phyloP scores from a whole-genome alignment of 805 yeast species.

The Huiozyma naganishii region DNA sequence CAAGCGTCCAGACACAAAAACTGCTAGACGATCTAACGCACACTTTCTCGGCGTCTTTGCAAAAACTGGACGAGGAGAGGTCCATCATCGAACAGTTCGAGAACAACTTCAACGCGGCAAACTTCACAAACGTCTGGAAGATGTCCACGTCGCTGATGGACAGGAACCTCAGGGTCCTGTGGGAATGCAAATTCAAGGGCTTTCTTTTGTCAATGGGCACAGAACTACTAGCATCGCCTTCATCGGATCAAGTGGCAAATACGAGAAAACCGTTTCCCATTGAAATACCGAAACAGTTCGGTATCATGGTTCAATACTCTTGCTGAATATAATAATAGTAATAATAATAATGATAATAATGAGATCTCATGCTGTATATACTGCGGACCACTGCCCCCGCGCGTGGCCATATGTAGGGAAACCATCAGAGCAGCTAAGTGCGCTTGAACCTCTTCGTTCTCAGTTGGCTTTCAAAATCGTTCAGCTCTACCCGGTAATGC shows the following conservation, averaged over 20 bases:
- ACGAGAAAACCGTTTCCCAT: too few relatives aligned
- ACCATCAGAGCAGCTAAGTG: too few relatives aligned
- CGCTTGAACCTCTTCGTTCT: slow-evolving; percentile 27
- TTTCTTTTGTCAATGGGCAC: slow-evolving; percentile 71
- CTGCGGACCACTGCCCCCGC: too few relatives aligned
- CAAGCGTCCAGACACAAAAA: slow-evolving; percentile 6
- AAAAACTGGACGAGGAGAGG: slow-evolving; percentile 27
- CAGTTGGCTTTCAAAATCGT: slow-evolving; percentile 39
- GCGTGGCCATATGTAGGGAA: too few relatives aligned
- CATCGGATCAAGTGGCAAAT: too few relatives aligned
- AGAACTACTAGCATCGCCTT: slow-evolving; percentile 32
- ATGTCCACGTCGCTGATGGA: slow-evolving; percentile 60
- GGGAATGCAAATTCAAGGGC: slow-evolving; percentile 84
- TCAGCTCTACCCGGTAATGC: slow-evolving; percentile 44
- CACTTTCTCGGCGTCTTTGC: slow-evolving; percentile 25
- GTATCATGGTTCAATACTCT: too few relatives aligned
- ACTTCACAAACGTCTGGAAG: slow-evolving; percentile 63
- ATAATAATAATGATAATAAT: too few relatives aligned
- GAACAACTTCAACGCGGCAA: slow-evolving; percentile 38
- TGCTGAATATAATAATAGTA: too few relatives aligned
- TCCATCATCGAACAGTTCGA: slow-evolving; percentile 42
- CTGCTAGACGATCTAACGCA: slow-evolving; percentile 19
- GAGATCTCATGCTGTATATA: too few relatives aligned
- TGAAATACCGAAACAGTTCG: too few relatives aligned
- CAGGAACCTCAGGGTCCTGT: slow-evolving; percentile 49